Evolutionary conservation across 345 rosid species (phyloP), one percentile per base, ranked within the genome.

Genomic region (Triadica sebifera): DNA sequence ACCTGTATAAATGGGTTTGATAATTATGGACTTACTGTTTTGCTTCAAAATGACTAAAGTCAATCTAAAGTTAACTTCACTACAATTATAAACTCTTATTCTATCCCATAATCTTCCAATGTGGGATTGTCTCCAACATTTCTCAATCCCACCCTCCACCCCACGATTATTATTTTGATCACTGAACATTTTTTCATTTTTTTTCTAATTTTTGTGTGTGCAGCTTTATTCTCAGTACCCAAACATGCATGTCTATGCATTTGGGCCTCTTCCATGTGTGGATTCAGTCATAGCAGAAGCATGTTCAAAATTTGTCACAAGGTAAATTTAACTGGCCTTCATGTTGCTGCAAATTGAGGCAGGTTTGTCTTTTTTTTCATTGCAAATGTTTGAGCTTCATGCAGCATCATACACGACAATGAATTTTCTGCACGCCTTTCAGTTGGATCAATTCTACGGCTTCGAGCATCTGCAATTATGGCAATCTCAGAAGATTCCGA

Each of bases 391-490:
- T 79, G 82, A 78, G 77, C 81, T 75, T 75, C 85, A 77, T 85
- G 85, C 95, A 92, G 97, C 87, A 86, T 91, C 76, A 80, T 92
- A 76, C 89, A 88, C 74, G 81, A 88, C 88, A 87, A 90, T 74
- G 97, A 94, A 80, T 92, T 94, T 86, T 94, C 97, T 69, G 75
- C 98, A 49, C 86, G 97, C 69, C 97, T 94, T 79, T 94, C 98
- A 1, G 89, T 89, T 81, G 91, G 97, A 86, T 89, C 98, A 5
- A 76, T 94, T 73, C 83, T 88, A 55, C 90, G 91, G 72, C 98
- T 94, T 70, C 95, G 90, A 62, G 97, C 89, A 59, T 89, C 95
- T 65, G 91, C 97, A 46, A 78, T 94, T 59, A 90, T 74, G 76
- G 90, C 97, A 63, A 80, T 94, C 64, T 80, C 97, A 47, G 88